A percentile compares a stretch with the other conserved stretches of the same genome.
phyloP scores from a whole-genome alignment of 1,284 basidiomycete species.

The Marasmius fiardii region DNA sequence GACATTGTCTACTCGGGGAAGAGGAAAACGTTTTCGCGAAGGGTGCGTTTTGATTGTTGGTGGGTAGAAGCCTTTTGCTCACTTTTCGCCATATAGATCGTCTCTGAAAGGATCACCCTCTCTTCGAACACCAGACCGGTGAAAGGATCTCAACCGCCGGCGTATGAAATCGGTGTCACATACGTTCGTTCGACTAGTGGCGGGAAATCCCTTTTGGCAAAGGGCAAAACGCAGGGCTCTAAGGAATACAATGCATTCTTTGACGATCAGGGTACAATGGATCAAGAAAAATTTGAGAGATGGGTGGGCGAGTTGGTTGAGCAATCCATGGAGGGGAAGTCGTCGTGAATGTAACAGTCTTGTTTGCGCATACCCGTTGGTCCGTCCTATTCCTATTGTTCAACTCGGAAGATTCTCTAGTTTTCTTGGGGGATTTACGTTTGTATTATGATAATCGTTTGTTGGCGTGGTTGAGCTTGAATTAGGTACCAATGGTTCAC shows the following conservation, averaged over 20 bases:
- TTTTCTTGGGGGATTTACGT: too few relatives aligned
- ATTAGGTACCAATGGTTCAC: too few relatives aligned
- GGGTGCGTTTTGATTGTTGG: slow-evolving; percentile 42
- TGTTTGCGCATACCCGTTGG: not conserved
- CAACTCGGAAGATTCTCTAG: not conserved
- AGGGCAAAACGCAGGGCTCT: slow-evolving; percentile 50
- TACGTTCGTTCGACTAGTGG: slow-evolving; percentile 74
- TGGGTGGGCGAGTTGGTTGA: slow-evolving; percentile 74
- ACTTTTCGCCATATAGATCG: slow-evolving; percentile 48
- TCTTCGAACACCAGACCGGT: slow-evolving; percentile 60
- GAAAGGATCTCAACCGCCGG: slow-evolving; percentile 41
- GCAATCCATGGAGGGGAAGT: slow-evolving; percentile 53
- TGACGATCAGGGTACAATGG: slow-evolving; percentile 66
- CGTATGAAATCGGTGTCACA: slow-evolving; percentile 58
- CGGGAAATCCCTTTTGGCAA: slow-evolving; percentile 73
- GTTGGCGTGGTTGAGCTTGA: too few relatives aligned
- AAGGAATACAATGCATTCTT: slow-evolving; percentile 67
- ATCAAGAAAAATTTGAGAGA: slow-evolving; percentile 64
- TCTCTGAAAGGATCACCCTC: slow-evolving; percentile 77
- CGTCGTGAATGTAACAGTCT: slow-evolving; percentile 16
- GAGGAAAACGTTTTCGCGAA: slow-evolving; percentile 80
- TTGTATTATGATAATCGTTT: too few relatives aligned
- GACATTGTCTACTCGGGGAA: slow-evolving; percentile 80
- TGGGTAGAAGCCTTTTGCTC: slow-evolving; percentile 1
- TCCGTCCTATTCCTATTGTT: not conserved